Base-by-base conservation (phyloP, 2,329 filamentous ascomycete genomes). In the Diaporthe aspalathi region DNA sequence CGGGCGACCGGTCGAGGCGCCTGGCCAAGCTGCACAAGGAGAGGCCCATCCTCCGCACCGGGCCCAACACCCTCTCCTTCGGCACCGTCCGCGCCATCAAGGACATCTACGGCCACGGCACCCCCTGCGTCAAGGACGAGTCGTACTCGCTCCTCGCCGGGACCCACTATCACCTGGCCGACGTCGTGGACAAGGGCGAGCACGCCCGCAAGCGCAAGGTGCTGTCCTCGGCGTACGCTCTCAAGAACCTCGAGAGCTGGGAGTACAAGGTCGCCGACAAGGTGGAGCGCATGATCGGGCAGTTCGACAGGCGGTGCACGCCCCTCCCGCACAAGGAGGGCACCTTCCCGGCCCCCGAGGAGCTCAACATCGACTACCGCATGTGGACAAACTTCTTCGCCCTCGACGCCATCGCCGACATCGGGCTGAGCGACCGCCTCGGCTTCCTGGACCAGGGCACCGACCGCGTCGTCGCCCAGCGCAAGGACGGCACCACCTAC, bases 221-320 rank as follows among this genome's bases (percentile, higher is more conserved):
- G 1, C 77, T 89, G 3, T 84, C 85, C 3, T 81, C 82, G 0
- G 86, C 86, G 1, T 88, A 87, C 69, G 86, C 86, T 0, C 74
- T 86, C 67, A 86, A 86, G 78, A 88, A 88, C 73, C 82, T 88
- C 1, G 86, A 87, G 74, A 81, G 79, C 7, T 88, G 86, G 86
- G 86, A 88, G 73, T 83, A 83, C 77, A 88, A 88, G 73, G 85
- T 89, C 3, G 83, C 84, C 16, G 85, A 88, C 72, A 88, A 87
- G 76, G 80, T 82, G 0, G 78, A 81, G 22, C 80, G 83, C 16
- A 77, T 88, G 32, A 79, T 87, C 63, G 79, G 75, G 17, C 80
- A 83, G 52, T 80, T 84, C 38, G 86, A 88, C 73, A 73, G 74
- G 40, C 78, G 76, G 38, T 84, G 84, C 70, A 84, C 83, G 3